phyloP scores from a whole-genome alignment of 148 eudicot species.

The Pharnaceum exiguum region DNA sequence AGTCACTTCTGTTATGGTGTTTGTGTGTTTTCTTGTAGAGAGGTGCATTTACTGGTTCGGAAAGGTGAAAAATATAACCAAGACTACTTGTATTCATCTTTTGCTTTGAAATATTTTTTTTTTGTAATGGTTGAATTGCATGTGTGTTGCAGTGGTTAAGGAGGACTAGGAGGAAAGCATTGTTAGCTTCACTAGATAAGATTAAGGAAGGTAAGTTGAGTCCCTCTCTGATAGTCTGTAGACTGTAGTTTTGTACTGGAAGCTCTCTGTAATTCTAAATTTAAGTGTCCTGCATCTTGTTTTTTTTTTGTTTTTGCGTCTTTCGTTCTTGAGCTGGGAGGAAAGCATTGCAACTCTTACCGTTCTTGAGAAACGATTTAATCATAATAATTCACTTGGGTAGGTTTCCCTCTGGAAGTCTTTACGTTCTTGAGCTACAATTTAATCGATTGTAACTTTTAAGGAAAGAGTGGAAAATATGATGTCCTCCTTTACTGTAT shows the following conservation, averaged over 20 bases:
- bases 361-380: too few species aligned
- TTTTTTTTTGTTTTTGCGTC: too few species aligned
- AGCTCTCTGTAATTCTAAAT: not conserved
- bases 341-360: too few species aligned
- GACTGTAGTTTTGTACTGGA: not conserved
- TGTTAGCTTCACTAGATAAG: constrained; percentile 89
- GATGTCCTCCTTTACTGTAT: too few species aligned
- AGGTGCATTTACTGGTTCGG: constrained; percentile 90
- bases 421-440: too few species aligned
- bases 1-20: constrained; percentile 86
- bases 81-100: not conserved
- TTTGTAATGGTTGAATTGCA: not conserved
- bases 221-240: not conserved
- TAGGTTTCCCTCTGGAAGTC: too few species aligned
- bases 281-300: too few species aligned
- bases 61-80: constrained; percentile 34
- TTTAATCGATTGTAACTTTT: too few species aligned
- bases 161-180: constrained; percentile 91
- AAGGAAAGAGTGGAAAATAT: too few species aligned
- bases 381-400: too few species aligned
- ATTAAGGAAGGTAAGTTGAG: constrained; percentile 75
- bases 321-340: too few species aligned
- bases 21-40: constrained; percentile 75
- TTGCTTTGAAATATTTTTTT: not conserved
- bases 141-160: constrained; percentile 71